Conservation (phyloP, 1,284 basidiomycete species). For the Athelia sp. region DNA sequence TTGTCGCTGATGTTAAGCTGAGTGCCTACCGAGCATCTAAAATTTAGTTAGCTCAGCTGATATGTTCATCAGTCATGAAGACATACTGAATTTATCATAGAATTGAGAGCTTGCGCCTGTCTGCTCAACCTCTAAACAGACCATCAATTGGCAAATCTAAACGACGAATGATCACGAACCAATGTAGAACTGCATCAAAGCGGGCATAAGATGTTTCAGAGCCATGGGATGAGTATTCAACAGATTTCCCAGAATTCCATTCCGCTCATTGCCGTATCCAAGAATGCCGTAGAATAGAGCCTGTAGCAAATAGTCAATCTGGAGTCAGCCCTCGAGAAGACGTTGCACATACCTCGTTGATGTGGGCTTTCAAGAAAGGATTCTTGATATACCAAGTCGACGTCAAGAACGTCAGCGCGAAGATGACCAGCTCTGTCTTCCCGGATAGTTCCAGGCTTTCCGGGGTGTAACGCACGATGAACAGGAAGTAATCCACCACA, state of each 20-base stretch:
- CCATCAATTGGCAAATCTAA: constrained; percentile 4
- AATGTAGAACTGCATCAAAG: constrained; percentile 93
- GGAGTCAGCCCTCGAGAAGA: background rate
- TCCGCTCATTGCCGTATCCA: constrained; percentile 69
- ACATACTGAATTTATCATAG: constrained; percentile 94
- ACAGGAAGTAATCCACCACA: constrained; percentile 86
- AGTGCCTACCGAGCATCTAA: constrained; percentile 51
- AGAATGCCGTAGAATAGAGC: constrained; percentile 82
- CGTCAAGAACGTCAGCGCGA: constrained; percentile 88
- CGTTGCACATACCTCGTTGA: constrained; percentile 71
- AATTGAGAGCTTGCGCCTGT: constrained; percentile 98
- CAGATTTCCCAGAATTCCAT: constrained; percentile 77
- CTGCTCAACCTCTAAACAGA: constrained; percentile 86
- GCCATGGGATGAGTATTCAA: constrained; percentile 86
- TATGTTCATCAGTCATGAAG: too few relatives aligned
- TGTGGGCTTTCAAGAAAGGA: constrained; percentile 96
- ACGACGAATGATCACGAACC: constrained; percentile 38
- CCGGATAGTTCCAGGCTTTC: constrained; percentile 80
- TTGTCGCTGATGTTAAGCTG: constrained; percentile 2
- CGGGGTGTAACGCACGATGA: constrained; percentile 77
- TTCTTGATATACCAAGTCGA: constrained; percentile 99
- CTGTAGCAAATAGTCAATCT: constrained; percentile 33
- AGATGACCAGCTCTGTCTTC: constrained; percentile 85
- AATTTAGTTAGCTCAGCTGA: constrained; percentile 6
- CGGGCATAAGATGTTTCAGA: constrained; percentile 85